Percentiles rank a stretch among this genome's conserved stretches.
Conservation (phyloP, 805 yeast species). For the Yarrowia divulgata region DNA sequence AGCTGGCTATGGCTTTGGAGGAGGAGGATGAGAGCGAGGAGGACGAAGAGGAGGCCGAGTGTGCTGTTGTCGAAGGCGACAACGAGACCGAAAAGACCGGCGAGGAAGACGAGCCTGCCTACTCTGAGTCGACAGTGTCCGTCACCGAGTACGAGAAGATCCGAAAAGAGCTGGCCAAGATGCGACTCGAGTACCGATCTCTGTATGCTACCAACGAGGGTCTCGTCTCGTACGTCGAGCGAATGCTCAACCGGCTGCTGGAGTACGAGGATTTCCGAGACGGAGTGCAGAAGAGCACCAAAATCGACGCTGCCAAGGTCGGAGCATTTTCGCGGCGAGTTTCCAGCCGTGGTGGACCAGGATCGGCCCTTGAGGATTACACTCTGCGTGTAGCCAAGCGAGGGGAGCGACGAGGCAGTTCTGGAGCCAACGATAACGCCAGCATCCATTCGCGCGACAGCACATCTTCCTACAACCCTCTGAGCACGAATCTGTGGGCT, state of each 20-base stretch:
- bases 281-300: constrained; percentile 40
- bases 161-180: constrained; percentile 41
- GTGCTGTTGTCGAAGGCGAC: not conserved
- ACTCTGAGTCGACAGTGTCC: not conserved
- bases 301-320: constrained; percentile 20
- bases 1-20: constrained; percentile 41
- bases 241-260: constrained; percentile 50
- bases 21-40: constrained; percentile 41
- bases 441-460: constrained; percentile 27
- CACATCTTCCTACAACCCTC: constrained; percentile 24
- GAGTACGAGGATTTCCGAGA: constrained; percentile 47
- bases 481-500: constrained; percentile 37
- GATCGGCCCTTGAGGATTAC: constrained; percentile 22
- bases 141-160: constrained; percentile 21
- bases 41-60: constrained; percentile 35
- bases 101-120: not conserved
- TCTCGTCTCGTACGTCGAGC: constrained; percentile 48
- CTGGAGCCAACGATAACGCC: constrained; percentile 11
- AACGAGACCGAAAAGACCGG: constrained; percentile 22
- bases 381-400: constrained; percentile 32
- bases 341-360: constrained; percentile 36
- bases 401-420: constrained; percentile 23
- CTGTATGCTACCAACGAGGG: constrained; percentile 49
- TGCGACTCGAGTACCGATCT: constrained; percentile 47
- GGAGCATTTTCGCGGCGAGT: constrained; percentile 36